Evolutionary conservation across 306 rosid species (phyloP).

Genomic region (Quercus wislizeni): DNA sequence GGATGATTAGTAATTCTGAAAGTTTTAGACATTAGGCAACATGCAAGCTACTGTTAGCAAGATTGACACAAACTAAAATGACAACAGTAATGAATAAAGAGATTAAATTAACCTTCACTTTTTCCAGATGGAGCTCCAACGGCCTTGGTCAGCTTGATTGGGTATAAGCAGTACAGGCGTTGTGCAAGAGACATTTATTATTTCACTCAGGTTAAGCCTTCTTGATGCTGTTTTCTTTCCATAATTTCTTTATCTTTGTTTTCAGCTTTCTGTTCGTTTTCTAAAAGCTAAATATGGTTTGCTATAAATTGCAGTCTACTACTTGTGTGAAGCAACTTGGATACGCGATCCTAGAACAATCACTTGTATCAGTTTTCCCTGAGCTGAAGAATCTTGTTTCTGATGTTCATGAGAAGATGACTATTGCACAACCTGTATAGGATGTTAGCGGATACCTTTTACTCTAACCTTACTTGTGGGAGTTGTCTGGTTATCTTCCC

Average conservation of each 20-base stretch:
- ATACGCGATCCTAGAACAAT: conserved; percentile 67
- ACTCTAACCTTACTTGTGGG: conserved; percentile 5
- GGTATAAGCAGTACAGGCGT: conserved; percentile 77
- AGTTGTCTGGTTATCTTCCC: conserved; percentile 25
- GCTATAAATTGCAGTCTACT: conserved; percentile 52
- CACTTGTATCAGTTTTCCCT: conserved; percentile 74
- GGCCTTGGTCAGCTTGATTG: conserved; percentile 85
- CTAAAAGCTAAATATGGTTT: neutral
- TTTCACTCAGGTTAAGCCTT: conserved; percentile 79
- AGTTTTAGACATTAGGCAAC: neutral
- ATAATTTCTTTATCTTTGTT: neutral
- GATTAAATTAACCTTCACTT: conserved; percentile 2
- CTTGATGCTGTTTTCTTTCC: conserved; percentile 3
- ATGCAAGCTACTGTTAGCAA: neutral
- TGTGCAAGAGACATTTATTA: conserved; percentile 89
- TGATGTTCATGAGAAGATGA: conserved; percentile 55
- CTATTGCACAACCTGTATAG: conserved; percentile 48
- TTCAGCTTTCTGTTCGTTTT: neutral
- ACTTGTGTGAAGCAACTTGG: conserved; percentile 87
- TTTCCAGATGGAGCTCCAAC: conserved; percentile 89
- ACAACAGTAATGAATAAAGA: neutral
- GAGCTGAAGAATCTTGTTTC: conserved; percentile 64
- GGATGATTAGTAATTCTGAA: neutral
- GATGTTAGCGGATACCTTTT: neutral
- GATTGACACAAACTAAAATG: neutral